A percentile compares a stretch with the other conserved stretches of the same genome.
phyloP scores from a whole-genome alignment of 129 eudicot genomes.

The Gnaphalium uliginosum region DNA sequence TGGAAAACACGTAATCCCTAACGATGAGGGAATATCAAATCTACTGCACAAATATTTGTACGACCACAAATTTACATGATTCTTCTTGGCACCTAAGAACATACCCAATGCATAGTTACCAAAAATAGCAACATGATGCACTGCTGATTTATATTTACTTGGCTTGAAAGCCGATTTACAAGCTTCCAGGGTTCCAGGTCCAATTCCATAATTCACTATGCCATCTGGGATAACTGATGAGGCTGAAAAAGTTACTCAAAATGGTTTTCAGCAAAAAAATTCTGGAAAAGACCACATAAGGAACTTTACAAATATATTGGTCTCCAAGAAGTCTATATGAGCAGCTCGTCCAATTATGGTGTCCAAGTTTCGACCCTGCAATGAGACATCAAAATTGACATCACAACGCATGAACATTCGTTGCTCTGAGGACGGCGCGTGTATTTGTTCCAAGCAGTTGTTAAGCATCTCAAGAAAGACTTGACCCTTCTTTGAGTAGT shows the following conservation, averaged over 20 bases:
- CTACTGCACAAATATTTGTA: no score
- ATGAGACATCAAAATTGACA: constrained; percentile 64
- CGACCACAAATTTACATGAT: no score
- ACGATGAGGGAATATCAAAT: no score
- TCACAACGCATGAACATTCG: constrained; percentile 77
- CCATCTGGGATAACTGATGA: no score
- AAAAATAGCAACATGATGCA: neutral
- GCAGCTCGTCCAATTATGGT: constrained; percentile 83
- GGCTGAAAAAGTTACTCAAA: neutral
- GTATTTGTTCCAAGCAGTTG: constrained; percentile 68
- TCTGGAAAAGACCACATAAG: constrained; percentile 90
- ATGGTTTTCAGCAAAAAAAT: constrained; percentile 50
- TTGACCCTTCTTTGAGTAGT: constrained; percentile 66
- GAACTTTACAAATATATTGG: constrained; percentile 63
- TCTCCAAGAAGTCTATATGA: constrained; percentile 72
- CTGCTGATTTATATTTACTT: no score
- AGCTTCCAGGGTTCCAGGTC: neutral
- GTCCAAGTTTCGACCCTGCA: constrained; percentile 68
- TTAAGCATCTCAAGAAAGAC: constrained; percentile 72
- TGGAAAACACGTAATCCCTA: no score
- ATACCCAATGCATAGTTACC: neutral
- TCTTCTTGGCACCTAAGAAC: neutral
- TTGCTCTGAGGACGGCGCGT: constrained; percentile 57
- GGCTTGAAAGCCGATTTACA: neutral
- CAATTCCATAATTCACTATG: neutral